Percentiles rank a stretch among this genome's conserved stretches.
These are phyloP conservation scores for Rubia tinctorum DNA, from an alignment of 305 asterid genomes.

Conservation along the genomic window DNA sequence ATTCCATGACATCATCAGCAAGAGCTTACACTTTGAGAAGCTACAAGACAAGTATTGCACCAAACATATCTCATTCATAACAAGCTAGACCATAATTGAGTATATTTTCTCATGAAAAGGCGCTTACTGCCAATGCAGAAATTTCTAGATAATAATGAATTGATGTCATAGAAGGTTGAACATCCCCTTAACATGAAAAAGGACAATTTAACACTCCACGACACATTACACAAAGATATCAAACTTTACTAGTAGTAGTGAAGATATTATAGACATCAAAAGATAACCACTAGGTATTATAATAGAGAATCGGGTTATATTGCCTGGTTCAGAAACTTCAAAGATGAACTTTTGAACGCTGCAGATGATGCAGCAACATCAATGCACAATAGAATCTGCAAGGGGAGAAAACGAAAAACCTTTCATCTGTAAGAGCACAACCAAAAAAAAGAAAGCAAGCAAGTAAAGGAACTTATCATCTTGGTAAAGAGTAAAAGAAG, in stretches of 20 bases:
- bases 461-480: constrained; percentile 5
- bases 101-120: not conserved
- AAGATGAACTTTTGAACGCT: constrained; percentile 62
- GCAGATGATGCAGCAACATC: constrained; percentile 95
- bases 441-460: constrained; percentile 16
- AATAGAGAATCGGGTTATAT: constrained; percentile 18
- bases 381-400: constrained; percentile 87
- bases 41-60: not conserved
- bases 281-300: not conserved
- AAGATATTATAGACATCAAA: not conserved
- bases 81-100: not conserved
- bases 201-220: not conserved
- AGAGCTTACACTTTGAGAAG: not conserved
- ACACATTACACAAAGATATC: not conserved
- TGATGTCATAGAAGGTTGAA: not conserved
- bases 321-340: constrained; percentile 91
- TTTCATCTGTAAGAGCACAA: constrained; percentile 21
- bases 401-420: constrained; percentile 20
- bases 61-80: not conserved
- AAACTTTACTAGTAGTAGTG: not conserved
- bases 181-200: not conserved
- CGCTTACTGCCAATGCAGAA: not conserved
- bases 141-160: too few species aligned
- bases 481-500: constrained; percentile 21
- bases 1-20: not conserved